Percentiles rank a stretch among this genome's conserved stretches.
Conservation (phyloP, 2,329 filamentous ascomycete genomes). For the Mycosphaerella sp. region DNA sequence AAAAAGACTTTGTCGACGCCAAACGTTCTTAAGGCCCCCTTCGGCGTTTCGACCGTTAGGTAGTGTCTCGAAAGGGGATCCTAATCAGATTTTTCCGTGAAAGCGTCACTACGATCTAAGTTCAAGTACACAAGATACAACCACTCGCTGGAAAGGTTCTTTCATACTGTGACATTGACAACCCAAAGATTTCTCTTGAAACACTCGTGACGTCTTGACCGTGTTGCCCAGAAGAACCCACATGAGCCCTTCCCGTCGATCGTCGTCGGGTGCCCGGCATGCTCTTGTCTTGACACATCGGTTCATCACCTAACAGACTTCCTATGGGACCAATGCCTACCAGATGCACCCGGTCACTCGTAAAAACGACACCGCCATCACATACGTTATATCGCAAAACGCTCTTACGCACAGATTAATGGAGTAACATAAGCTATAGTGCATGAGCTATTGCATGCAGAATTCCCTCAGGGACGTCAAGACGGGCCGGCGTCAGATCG, state of each 20-base stretch:
- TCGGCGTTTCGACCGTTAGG: background rate
- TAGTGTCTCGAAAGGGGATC: background rate
- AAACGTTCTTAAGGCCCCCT: conserved; percentile 2
- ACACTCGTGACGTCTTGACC: too few relatives aligned
- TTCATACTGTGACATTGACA: too few relatives aligned
- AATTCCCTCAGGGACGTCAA: background rate
- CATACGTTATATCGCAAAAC: background rate
- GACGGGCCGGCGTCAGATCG: background rate
- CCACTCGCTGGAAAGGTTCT: too few relatives aligned
- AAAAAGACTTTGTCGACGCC: background rate
- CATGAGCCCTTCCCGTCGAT: too few relatives aligned
- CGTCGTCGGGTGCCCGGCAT: too few relatives aligned
- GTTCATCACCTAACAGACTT: too few relatives aligned
- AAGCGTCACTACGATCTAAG: background rate
- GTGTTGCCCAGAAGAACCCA: too few relatives aligned
- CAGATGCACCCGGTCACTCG: too few relatives aligned
- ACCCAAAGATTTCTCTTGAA: too few relatives aligned
- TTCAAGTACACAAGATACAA: too few relatives aligned
- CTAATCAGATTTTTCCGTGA: background rate
- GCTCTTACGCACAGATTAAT: background rate
- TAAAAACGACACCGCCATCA: background rate
- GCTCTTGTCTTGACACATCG: too few relatives aligned
- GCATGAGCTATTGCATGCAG: conserved; percentile 1
- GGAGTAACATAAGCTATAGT: conserved; percentile 3
- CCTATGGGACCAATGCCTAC: too few relatives aligned